phyloP scores from a whole-genome alignment of 345 rosid genomes.

The Gossypium anomalum region DNA sequence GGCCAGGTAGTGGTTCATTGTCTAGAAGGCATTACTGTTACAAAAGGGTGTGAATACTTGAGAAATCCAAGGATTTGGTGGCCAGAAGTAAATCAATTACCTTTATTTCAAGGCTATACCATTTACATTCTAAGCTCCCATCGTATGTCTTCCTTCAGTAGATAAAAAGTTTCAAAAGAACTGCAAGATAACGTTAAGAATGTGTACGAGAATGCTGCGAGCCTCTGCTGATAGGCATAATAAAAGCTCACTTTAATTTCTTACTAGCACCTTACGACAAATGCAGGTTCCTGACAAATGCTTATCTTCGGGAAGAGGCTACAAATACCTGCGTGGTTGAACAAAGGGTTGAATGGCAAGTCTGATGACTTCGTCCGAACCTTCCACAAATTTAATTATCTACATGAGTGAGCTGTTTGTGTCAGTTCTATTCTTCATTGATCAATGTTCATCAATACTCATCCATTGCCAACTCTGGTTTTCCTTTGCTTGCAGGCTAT shows the following conservation, averaged over 20 bases:
- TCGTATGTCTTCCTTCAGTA: neutral
- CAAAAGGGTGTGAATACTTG: neutral
- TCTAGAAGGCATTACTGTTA: neutral
- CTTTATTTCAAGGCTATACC: neutral
- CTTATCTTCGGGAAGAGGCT: constrained; percentile 92
- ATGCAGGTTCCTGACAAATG: constrained; percentile 83
- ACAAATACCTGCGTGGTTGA: constrained; percentile 95
- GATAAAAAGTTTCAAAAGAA: neutral
- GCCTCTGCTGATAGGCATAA: neutral
- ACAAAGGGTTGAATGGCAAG: constrained; percentile 98
- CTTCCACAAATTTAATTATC: constrained; percentile 28
- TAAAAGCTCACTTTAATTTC: no score
- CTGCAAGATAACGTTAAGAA: neutral
- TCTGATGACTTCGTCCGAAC: constrained; percentile 23
- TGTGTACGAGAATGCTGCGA: neutral
- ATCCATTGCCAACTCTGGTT: constrained; percentile 14
- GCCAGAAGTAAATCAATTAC: neutral
- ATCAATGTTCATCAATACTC: constrained; percentile 7
- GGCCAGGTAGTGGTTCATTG: neutral
- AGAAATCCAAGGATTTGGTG: neutral
- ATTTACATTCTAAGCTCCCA: neutral
- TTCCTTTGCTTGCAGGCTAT: constrained; percentile 56
- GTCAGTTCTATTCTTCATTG: neutral
- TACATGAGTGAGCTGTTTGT: neutral
- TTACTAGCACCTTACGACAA: neutral